These are phyloP conservation scores for Rhodotorula sp. DNA, from an alignment of 1,284 basidiomycete species.

Conservation along the genomic window DNA sequence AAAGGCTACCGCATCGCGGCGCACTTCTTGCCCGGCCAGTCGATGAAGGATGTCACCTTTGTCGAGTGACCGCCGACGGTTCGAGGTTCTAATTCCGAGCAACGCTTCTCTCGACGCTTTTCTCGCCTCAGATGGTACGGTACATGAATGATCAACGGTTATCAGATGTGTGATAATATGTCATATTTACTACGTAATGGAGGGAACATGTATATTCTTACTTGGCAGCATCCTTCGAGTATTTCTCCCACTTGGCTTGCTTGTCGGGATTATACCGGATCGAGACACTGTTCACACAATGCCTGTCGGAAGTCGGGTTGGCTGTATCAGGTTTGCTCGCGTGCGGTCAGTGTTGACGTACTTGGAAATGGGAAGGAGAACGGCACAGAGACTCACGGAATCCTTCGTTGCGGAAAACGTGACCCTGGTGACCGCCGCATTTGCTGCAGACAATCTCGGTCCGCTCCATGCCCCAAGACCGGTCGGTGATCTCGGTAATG, in stretches of 20 bases:
- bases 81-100: too few species aligned
- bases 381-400: not conserved
- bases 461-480: conserved; percentile 50
- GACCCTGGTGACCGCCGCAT: conserved; percentile 53
- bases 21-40: conserved; percentile 5
- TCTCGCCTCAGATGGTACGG: not conserved
- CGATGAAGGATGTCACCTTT: conserved; percentile 5
- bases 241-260: conserved; percentile 5
- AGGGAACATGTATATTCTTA: not conserved
- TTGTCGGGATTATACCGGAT: conserved; percentile 25
- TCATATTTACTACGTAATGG: not conserved
- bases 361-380: not conserved
- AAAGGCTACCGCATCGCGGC: conserved; percentile 13
- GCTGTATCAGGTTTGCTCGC: not conserved
- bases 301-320: conserved; percentile 34
- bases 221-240: conserved; percentile 2
- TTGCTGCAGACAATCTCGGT: conserved; percentile 52
- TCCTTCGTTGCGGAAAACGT: conserved; percentile 44
- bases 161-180: too few species aligned
- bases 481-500: conserved; percentile 48
- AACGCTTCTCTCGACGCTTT: not conserved
- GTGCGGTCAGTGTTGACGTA: not conserved
- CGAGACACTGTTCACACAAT: conserved; percentile 39
- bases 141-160: too few species aligned
- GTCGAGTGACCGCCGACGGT: conserved; percentile 8